Percentiles rank a stretch among this genome's conserved stretches.
These are phyloP conservation scores for Pogostemon cablin DNA, from an alignment of 257 asterid species.

Conservation along the genomic window DNA sequence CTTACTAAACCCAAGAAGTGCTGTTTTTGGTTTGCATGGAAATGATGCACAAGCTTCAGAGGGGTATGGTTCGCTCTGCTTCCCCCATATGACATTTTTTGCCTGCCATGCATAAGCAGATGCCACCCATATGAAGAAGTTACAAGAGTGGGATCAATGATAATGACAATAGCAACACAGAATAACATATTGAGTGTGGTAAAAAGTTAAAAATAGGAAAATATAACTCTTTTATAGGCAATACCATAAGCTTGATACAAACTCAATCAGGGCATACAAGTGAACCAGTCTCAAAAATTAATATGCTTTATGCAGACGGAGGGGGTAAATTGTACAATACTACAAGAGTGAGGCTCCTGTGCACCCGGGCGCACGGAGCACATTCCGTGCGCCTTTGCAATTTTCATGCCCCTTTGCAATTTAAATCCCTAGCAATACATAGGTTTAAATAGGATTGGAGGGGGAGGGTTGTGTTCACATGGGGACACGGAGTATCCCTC, in stretches of 20 bases:
- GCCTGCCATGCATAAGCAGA: conserved; percentile 55
- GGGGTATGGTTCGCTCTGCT: conserved; percentile 48
- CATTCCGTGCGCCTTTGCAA: too few relatives aligned
- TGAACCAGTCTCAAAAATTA: not conserved
- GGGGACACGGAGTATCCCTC: too few relatives aligned
- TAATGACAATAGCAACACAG: not conserved
- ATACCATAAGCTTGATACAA: not conserved
- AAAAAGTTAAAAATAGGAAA: not conserved
- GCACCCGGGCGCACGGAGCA: too few relatives aligned
- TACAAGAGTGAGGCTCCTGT: too few relatives aligned
- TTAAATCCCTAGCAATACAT: too few relatives aligned
- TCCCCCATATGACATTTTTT: conserved; percentile 45
- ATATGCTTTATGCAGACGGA: not conserved
- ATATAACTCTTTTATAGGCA: not conserved
- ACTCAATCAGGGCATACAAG: conserved; percentile 10
- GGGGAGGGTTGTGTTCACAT: too few relatives aligned
- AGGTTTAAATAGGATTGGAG: too few relatives aligned
- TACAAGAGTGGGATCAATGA: not conserved
- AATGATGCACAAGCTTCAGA: conserved; percentile 49
- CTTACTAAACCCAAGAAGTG: conserved; percentile 88
- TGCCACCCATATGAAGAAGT: conserved; percentile 1
- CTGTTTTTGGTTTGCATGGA: conserved; percentile 58
- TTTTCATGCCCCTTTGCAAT: too few relatives aligned
- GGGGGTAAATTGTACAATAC: not conserved
- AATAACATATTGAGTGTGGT: not conserved